Evolutionary conservation across 768 basidiomycete species (phyloP).

Genomic region (Tulasnella sp.): DNA sequence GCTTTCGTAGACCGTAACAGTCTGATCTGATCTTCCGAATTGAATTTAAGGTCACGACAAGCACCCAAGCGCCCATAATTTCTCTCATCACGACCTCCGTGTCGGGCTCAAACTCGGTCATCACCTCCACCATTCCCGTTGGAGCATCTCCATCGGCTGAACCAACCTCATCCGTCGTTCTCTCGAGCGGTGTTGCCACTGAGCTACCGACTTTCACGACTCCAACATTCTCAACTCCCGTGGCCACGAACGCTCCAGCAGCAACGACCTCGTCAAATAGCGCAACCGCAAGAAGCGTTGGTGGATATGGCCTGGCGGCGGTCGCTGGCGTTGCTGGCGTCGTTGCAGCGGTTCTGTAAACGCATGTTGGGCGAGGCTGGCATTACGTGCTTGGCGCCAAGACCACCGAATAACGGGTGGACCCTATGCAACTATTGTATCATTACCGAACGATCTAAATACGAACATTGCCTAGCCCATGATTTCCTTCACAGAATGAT

Average conservation of each 20-base stretch:
- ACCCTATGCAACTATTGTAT: not conserved
- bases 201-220: not conserved
- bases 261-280: not conserved
- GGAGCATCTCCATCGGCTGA: not conserved
- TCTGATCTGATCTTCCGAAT: too few relatives aligned
- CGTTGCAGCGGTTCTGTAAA: not conserved
- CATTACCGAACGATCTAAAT: not conserved
- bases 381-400: not conserved
- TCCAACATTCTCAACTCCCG: not conserved
- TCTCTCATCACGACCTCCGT: not conserved
- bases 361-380: not conserved
- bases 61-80: not conserved
- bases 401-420: not conserved
- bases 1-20: too few relatives aligned
- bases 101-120: not conserved
- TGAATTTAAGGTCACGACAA: not conserved
- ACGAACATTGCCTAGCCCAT: not conserved
- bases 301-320: not conserved
- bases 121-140: not conserved
- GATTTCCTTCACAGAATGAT: not conserved
- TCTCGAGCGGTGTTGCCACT: not conserved
- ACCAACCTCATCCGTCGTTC: not conserved
- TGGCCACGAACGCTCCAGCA: not conserved
- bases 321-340: not conserved
- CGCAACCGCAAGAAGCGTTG: not conserved